Percentiles rank a stretch among this genome's conserved stretches.
These are phyloP conservation scores for Boletus sp. DNA, from an alignment of 768 basidiomycete genomes.

Conservation along the genomic window DNA sequence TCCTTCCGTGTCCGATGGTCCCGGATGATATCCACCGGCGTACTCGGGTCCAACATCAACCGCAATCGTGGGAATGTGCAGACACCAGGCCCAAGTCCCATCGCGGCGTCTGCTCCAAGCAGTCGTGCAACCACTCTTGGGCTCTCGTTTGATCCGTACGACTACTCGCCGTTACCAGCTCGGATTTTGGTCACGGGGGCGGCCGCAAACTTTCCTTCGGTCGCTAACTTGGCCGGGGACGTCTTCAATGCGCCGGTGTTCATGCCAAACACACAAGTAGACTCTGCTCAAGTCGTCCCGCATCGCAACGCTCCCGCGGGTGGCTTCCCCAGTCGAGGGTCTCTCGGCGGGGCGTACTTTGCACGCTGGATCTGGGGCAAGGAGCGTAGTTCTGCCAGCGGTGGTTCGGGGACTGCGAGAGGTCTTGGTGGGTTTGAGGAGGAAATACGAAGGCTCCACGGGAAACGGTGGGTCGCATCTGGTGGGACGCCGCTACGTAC, in stretches of 20 bases:
- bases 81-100: conserved; percentile 27
- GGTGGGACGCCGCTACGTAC: conserved; percentile 59
- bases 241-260: conserved; percentile 80
- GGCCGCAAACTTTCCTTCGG: conserved; percentile 79
- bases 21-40: conserved; percentile 63
- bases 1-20: conserved; percentile 83
- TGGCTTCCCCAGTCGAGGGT: conserved; percentile 66
- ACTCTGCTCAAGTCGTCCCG: conserved; percentile 64
- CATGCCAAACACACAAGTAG: conserved; percentile 71
- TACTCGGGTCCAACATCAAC: conserved; percentile 46
- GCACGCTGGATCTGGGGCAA: conserved; percentile 86
- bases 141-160: conserved; percentile 77
- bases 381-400: conserved; percentile 39
- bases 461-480: conserved; percentile 70
- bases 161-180: conserved; percentile 58
- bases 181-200: conserved; percentile 73
- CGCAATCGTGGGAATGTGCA: conserved; percentile 34
- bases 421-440: conserved; percentile 71
- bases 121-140: conserved; percentile 46
- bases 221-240: conserved; percentile 77
- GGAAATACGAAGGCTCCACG: conserved; percentile 66
- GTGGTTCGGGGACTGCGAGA: conserved; percentile 30
- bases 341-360: conserved; percentile 72
- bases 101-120: conserved; percentile 14
- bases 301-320: conserved; percentile 72